Base-by-base conservation (phyloP, 441 rosid species). In the Corymbia calophylla region DNA sequence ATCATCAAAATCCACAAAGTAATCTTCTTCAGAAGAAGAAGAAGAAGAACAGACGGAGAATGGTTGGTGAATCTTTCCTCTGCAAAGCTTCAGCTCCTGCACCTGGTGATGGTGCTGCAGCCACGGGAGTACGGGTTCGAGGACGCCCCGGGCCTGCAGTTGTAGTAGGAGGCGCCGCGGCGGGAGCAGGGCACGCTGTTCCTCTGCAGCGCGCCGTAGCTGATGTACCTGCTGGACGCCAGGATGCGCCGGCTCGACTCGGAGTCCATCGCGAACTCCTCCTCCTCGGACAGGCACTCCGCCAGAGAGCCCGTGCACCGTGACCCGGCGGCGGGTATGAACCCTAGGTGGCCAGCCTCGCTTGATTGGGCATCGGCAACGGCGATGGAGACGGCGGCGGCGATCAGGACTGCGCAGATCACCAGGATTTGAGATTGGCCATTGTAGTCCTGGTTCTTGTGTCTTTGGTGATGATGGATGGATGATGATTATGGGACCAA, bases 51-150 rank as follows among this genome's bases (percentile, higher is more conserved):
- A 44, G 14, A 25, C 18, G 14, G 62, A 86, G 62, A 86, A 86
- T 31, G 87, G 14, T 11, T 3, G 8, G 47, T 1, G 14, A 29
- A 31, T 29, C 64, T 51, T 53, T 17, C 60, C 87, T 39, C 44
- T 39, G 44, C 44, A 39, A 39, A n/a, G 16, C 9, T 48, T 70
- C 89, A 96, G 89, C 92, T 89, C n/a, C 97, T 88, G 96, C 99
- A 97, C 64, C 97, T 95, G 87, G 97, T 90, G 81, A 96, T 95
- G 88, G 90, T 88, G 87, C 90, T 95, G 94, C 99, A 97, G 9
- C 97, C 96, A 89, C 97, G 97, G n/a, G 93, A 62, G 95, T 96
- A 97, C 48, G 98, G 98, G 73, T 97, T 97, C 9, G 97, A 96
- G 91, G 91, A 93, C 90, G 94, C 96, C 7, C 98, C 98, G 19